Evolutionary conservation across 805 yeast species (phyloP).

Genomic region (Ogataea sp.): DNA sequence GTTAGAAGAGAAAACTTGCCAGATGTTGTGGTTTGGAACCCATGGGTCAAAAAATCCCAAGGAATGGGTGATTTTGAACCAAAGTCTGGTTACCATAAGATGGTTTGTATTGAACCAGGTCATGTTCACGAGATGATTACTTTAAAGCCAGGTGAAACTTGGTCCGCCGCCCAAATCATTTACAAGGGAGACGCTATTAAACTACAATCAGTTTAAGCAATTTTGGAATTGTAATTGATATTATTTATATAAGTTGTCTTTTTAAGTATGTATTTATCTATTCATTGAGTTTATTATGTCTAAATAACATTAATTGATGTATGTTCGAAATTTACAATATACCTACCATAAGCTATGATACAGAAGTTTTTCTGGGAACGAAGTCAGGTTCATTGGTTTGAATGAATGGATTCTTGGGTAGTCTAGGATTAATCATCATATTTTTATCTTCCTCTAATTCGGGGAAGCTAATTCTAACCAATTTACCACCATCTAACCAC

Average conservation of each 20-base stretch:
- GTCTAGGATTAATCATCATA: conserved; percentile 57
- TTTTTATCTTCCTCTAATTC: conserved; percentile 27
- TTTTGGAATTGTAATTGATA: too few relatives aligned
- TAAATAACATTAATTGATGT: too few relatives aligned
- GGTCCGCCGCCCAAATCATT: conserved; percentile 65
- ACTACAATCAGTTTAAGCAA: conserved; percentile 46
- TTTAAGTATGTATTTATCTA: too few relatives aligned
- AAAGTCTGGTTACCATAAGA: conserved; percentile 68
- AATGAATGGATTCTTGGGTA: conserved; percentile 68
- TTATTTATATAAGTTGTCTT: too few relatives aligned
- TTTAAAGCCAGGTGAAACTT: conserved; percentile 62
- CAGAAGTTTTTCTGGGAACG: conserved; percentile 14
- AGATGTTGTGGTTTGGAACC: conserved; percentile 91
- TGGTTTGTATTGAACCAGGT: conserved; percentile 97
- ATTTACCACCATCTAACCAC: conserved; percentile 83
- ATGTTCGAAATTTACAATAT: not conserved
- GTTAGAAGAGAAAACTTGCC: conserved; percentile 52
- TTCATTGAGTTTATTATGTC: too few relatives aligned
- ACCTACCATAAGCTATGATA: not conserved
- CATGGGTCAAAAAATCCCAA: conserved; percentile 80
- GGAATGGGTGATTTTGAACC: conserved; percentile 89
- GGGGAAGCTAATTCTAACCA: conserved; percentile 57
- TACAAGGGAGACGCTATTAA: conserved; percentile 53
- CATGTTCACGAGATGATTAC: conserved; percentile 61
- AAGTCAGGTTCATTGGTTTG: conserved; percentile 46